These are phyloP conservation scores for Oryza rufipogon DNA, from an alignment of 176 grass and related monocot species.

Conservation along the genomic window DNA sequence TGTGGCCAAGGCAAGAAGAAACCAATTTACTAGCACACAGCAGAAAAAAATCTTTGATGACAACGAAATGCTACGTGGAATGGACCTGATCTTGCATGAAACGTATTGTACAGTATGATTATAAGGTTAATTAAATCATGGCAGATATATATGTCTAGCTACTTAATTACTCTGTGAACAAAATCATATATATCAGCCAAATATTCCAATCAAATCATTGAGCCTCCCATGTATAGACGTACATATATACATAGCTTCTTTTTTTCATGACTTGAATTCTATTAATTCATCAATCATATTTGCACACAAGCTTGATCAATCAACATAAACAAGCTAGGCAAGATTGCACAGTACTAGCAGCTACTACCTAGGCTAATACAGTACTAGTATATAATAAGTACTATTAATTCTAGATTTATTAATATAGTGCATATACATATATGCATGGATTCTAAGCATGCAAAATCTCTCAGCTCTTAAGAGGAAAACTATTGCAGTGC, in stretches of 20 bases:
- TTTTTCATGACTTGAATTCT: background rate
- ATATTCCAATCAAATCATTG: background rate
- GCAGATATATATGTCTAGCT: background rate
- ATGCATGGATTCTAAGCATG: constrained; percentile 37
- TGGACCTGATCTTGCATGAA: no score
- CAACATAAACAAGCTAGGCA: background rate
- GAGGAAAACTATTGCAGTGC: constrained; percentile 19
- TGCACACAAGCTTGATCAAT: constrained; percentile 24
- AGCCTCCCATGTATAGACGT: background rate
- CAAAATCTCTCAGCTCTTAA: constrained; percentile 20
- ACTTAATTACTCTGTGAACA: background rate
- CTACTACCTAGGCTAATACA: background rate
- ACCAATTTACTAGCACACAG: background rate
- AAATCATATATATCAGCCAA: background rate
- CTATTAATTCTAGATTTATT: background rate
- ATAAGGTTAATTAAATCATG: background rate
- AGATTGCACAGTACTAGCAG: background rate
- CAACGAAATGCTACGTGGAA: background rate
- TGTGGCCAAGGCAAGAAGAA: constrained; percentile 1
- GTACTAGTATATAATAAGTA: no score
- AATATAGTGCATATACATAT: background rate
- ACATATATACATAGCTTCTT: background rate
- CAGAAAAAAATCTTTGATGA: background rate
- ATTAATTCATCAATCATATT: background rate
- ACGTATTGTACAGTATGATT: background rate